Evolutionary conservation across 2,329 filamentous ascomycete genomes (phyloP), one percentile per base, ranked within the genome.

Genomic region (Venturia carpophila): DNA sequence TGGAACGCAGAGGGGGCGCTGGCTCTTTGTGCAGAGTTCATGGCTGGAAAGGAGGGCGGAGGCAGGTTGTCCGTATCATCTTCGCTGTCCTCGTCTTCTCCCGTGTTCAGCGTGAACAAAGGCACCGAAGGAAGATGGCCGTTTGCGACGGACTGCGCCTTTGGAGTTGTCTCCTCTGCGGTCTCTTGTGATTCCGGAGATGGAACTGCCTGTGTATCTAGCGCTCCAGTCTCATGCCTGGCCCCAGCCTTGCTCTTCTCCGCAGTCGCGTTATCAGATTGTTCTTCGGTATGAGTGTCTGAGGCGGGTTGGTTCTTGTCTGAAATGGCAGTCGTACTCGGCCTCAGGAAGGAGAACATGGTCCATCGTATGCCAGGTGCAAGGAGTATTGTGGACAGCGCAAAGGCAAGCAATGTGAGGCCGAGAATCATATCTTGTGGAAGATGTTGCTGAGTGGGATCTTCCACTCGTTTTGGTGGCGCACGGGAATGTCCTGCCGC

Each of bases 1-100:
- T 24, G 21, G 65, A 68, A 13, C 21, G 39, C 10, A 24, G 52
- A 15, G 9, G 55, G 45, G 19, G 70, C 69, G 62, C 75, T 77
- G 17, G 77, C 75, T 67, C 78, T 72, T 67, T 80, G 79, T 10
- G 77, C 78, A 10, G 78, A 80, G 69, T 80, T 79, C 42, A 76
- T 66, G 1, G 79, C 77, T 39, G 78, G 78, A 63, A 80, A 80
- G 0, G 73, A 76, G 27, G 78, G 76, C 5, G 74, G 75, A 11
- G 74, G 75, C 2, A 77, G 68, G 41, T 73, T 71, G 62, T 75
- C 73, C 27, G 75, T 72, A 0, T 75, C 72, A 17, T 72, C 70
- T 21, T 72, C 70, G n/a, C 65, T 69, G 24, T 68, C 67, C 66
- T 71, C 72, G 39, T 72, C 69, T 55, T 75, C 39, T 21, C 52